These are phyloP conservation scores for Scutellaria baicalensis DNA, from an alignment of 257 asterid species.

Conservation along the genomic window DNA sequence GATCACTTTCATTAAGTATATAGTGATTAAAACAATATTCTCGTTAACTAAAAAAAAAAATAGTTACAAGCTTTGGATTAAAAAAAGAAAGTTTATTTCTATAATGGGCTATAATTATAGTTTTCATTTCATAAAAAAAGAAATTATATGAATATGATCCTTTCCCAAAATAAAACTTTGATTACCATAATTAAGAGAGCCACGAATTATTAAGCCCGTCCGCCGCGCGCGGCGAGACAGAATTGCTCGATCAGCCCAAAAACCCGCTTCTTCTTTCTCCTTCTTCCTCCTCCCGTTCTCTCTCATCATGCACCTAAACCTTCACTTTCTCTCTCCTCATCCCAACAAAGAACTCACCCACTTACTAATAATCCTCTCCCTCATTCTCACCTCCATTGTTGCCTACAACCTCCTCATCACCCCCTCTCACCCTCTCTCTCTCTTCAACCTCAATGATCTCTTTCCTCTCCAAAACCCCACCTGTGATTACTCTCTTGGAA, in stretches of 20 bases:
- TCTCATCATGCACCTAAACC: constrained; percentile 38
- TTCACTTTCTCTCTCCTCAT: constrained; percentile 24
- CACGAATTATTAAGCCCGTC: constrained; percentile 10
- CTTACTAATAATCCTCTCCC: constrained; percentile 22
- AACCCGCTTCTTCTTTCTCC: neutral
- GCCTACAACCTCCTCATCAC: constrained; percentile 11
- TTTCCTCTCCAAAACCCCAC: constrained; percentile 31
- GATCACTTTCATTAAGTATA: neutral
- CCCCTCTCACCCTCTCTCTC: constrained; percentile 29
- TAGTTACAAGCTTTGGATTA: no score
- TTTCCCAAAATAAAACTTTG: neutral
- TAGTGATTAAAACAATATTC: no score
- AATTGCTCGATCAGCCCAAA: neutral
- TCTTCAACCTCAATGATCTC: constrained; percentile 21
- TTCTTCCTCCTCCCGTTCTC: neutral
- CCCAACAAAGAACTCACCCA: constrained; percentile 27
- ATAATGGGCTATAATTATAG: no score
- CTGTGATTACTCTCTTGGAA: constrained; percentile 66
- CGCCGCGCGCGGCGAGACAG: neutral
- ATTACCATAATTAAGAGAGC: constrained; percentile 1
- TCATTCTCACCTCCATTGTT: constrained; percentile 29
- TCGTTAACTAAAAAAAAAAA: no score
- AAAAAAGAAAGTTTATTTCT: no score
- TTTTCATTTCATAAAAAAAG: no score
- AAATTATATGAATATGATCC: no score